Percentiles rank a stretch among this genome's conserved stretches.
These are phyloP conservation scores for Zizania latifolia DNA, from an alignment of 176 grass and related monocot genomes.

Conservation along the genomic window DNA sequence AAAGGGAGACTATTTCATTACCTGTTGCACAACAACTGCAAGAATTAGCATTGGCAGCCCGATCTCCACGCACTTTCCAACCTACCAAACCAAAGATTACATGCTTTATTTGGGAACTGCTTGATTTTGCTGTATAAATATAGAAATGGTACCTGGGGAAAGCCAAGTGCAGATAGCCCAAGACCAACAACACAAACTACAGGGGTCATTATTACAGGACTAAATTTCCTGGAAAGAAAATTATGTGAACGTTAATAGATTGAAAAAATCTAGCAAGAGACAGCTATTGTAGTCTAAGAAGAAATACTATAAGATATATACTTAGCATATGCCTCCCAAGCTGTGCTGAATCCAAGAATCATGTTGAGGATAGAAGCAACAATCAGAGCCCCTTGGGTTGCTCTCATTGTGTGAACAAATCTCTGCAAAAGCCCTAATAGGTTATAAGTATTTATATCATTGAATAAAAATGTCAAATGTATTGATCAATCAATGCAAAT, in stretches of 20 bases:
- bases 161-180: constrained; percentile 80
- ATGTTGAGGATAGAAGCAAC: constrained; percentile 87
- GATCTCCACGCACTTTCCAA: constrained; percentile 99
- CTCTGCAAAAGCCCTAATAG: constrained; percentile 56
- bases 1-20: constrained; percentile 25
- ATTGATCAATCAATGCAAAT: constrained; percentile 1
- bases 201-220: constrained; percentile 80
- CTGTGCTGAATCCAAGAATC: constrained; percentile 72
- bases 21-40: constrained; percentile 71
- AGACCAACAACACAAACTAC: constrained; percentile 91
- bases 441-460: constrained; percentile 29
- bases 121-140: constrained; percentile 14
- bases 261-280: neutral
- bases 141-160: constrained; percentile 75
- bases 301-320: constrained; percentile 27
- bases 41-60: constrained; percentile 92
- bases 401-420: constrained; percentile 84
- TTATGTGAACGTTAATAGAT: constrained; percentile 6
- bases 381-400: constrained; percentile 86
- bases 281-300: neutral
- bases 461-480: too few relatives aligned
- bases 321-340: constrained; percentile 65
- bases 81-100: constrained; percentile 45
- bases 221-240: constrained; percentile 62
- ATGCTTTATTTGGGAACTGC: neutral